Conservation (phyloP, 2,329 filamentous ascomycete species). For the Allantophomopsis lycopodina region DNA sequence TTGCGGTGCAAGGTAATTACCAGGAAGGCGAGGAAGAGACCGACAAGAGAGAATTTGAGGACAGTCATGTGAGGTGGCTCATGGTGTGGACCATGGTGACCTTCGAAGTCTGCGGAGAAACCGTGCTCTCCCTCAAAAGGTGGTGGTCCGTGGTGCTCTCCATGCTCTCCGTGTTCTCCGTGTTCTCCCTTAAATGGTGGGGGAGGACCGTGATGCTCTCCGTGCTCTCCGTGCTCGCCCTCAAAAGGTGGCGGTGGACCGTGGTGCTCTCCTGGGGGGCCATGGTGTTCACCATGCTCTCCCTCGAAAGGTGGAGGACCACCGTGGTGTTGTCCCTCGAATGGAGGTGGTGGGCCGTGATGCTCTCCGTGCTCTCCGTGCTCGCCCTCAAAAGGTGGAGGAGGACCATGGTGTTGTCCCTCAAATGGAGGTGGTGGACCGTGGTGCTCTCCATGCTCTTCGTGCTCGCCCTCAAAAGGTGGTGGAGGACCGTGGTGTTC, state of each 20-base stretch:
- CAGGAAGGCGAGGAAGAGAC: not conserved
- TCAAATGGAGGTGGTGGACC: not conserved
- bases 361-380: too few species aligned
- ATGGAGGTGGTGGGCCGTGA: slow-evolving; percentile 1
- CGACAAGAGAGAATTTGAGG: not conserved
- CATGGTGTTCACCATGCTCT: slow-evolving; percentile 1
- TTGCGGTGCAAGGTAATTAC: not conserved
- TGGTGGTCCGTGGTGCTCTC: not conserved
- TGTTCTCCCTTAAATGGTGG: slow-evolving; percentile 1
- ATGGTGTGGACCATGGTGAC: slow-evolving; percentile 1
- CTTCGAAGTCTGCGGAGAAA: slow-evolving; percentile 1
- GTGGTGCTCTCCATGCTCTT: not conserved
- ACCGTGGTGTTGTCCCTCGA: not conserved
- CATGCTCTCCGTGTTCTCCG: slow-evolving; percentile 1
- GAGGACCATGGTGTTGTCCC: slow-evolving; percentile 3
- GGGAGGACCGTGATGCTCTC: not conserved
- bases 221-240: too few species aligned
- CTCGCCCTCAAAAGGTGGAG: slow-evolving; percentile 1
- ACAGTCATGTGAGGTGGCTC: slow-evolving; percentile 1
- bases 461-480: not conserved
- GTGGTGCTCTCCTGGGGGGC: slow-evolving; percentile 1
- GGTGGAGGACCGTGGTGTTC: not conserved
- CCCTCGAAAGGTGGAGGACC: not conserved
- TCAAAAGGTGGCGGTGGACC: not conserved
- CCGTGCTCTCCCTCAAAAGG: slow-evolving; percentile 1